These are phyloP conservation scores for Ustilago cynodontis DNA, from an alignment of 1,284 basidiomycete species.

Conservation along the genomic window DNA sequence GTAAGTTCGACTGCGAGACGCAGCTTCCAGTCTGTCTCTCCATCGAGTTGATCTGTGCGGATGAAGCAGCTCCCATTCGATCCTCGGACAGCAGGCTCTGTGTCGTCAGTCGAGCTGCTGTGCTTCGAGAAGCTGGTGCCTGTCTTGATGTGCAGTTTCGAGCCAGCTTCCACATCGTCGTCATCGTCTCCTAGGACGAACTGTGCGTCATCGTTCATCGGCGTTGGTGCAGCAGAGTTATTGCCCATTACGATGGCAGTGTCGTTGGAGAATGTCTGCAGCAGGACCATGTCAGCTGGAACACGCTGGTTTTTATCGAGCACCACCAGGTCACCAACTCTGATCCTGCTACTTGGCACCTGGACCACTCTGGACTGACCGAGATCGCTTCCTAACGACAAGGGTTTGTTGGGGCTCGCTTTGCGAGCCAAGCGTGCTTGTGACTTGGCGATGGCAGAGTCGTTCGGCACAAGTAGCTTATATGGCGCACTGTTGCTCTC, in stretches of 20 bases:
- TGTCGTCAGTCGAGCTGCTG: not conserved
- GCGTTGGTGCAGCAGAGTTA: slow-evolving; percentile 19
- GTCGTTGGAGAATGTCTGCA: slow-evolving; percentile 77
- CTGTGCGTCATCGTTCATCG: slow-evolving; percentile 19
- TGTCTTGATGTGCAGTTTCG: slow-evolving; percentile 4
- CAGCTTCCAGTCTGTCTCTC: slow-evolving; percentile 99
- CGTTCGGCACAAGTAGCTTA: slow-evolving; percentile 78
- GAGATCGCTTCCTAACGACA: slow-evolving; percentile 36
- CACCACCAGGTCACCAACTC: slow-evolving; percentile 89
- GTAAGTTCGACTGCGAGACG: slow-evolving; percentile 87
- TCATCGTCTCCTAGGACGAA: slow-evolving; percentile 62
- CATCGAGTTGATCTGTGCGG: slow-evolving; percentile 96
- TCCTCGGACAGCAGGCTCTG: slow-evolving; percentile 71
- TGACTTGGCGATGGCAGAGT: slow-evolving; percentile 34
- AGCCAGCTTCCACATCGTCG: slow-evolving; percentile 20
- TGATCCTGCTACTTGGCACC: slow-evolving; percentile 83
- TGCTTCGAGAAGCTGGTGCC: slow-evolving; percentile 3
- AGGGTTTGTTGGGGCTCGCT: slow-evolving; percentile 25
- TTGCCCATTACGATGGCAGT: slow-evolving; percentile 26
- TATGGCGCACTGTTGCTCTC: slow-evolving; percentile 96
- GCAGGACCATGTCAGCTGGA: slow-evolving; percentile 90
- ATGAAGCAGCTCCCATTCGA: slow-evolving; percentile 94
- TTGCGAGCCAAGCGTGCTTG: slow-evolving; percentile 35
- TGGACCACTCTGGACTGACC: slow-evolving; percentile 48
- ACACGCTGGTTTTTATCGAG: slow-evolving; percentile 98